Evolutionary conservation across 345 rosid genomes (phyloP), one percentile per base, ranked within the genome.

Genomic region (Dipteronia sinensis): DNA sequence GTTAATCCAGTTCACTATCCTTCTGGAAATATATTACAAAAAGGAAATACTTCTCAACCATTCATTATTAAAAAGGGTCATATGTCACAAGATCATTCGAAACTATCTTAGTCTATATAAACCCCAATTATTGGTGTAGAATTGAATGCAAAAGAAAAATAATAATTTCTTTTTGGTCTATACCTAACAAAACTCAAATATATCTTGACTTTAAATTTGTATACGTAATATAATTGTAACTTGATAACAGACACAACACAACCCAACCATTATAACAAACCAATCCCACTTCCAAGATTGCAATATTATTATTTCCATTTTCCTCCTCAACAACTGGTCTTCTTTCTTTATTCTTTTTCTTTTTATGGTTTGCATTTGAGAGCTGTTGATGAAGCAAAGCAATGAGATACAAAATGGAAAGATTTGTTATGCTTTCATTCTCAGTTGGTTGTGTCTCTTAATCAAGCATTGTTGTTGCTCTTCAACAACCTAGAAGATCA

Each of bases 341-440:
- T 8, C 38, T 70, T 66, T 20, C 5, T 34, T 19, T 19, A 20
- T 17, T 22, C 5, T 69, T 23, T 69, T 6, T 59, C 65, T 3
- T 70, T 46, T 46, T 31, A 47, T 13, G 7, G n/a, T 22, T 11
- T 13, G 7, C 19, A 13, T 34, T 5, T 34, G 2, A 34, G 29
- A 61, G 62, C 1, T 79, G 47, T 66, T 71, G 79, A 76, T 22
- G 79, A 71, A 78, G 78, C 65, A 69, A 34, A 29, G 13, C 10
- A 61, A 90, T 92, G 97, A 90, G 88, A 87, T 92, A 92, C 64
- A 86, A 84, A 83, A 88, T 92, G 93, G 97, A 92, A 84, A 88
- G 91, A 69, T 81, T 92, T 80, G 95, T 89, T 67, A 84, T 90
- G 69, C 93, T 92, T 83, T 95, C 97, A 31, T 92, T 92, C 86